phyloP scores from a whole-genome alignment of 371 early-diverging fungal species.

The Synchytrium microbalum region DNA sequence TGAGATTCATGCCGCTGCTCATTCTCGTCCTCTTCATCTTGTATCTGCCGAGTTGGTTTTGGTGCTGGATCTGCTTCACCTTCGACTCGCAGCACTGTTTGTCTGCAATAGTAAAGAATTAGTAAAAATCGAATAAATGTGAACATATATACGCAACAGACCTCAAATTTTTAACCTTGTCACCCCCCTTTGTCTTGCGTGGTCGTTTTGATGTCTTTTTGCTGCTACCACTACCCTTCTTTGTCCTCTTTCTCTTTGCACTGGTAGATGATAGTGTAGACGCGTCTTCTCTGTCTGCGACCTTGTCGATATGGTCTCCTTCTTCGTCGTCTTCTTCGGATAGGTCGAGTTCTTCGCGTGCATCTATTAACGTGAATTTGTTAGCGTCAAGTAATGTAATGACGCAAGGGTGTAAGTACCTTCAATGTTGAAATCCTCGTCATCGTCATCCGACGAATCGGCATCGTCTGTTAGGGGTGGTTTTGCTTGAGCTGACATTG shows the following conservation, averaged over 20 bases:
- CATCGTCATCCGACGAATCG: background rate
- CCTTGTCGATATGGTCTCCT: background rate
- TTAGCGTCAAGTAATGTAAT: background rate
- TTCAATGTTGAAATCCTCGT: background rate
- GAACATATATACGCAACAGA: background rate
- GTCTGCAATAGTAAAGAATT: background rate
- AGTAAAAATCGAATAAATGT: background rate
- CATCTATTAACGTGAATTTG: background rate
- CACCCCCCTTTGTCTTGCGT: background rate
- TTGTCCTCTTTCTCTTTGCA: background rate
- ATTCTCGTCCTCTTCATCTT: background rate
- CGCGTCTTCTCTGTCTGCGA: too few relatives aligned
- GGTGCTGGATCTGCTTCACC: background rate
- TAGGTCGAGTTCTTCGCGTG: background rate
- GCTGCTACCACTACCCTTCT: background rate
- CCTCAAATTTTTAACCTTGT: background rate
- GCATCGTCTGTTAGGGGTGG: too few relatives aligned
- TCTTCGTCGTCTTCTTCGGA: background rate
- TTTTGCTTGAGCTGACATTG: too few relatives aligned
- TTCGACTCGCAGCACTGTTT: background rate
- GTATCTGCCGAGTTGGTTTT: background rate
- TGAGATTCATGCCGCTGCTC: background rate
- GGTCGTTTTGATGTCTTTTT: background rate
- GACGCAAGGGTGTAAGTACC: background rate
- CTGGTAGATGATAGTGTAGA: background rate